Evolutionary conservation across 495 filamentous ascomycete species (phyloP).

Genomic region (Sporormia fimetaria): DNA sequence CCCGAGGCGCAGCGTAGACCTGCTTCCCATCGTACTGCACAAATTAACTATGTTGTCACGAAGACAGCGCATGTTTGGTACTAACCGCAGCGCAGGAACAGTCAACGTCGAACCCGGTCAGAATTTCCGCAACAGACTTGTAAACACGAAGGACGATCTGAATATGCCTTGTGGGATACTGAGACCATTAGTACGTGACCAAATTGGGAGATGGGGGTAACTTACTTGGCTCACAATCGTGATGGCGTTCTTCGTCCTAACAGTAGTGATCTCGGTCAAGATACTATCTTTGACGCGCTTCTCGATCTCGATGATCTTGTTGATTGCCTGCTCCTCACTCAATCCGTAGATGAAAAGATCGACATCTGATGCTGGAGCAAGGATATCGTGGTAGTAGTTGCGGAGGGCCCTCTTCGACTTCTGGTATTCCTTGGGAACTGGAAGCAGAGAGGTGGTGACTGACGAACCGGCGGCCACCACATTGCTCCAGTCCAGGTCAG

Average conservation of each 20-base stretch:
- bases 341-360: slow-evolving; percentile 76
- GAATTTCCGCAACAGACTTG: slow-evolving; percentile 65
- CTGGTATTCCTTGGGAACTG: slow-evolving; percentile 53
- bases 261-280: slow-evolving; percentile 60
- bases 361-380: slow-evolving; percentile 72
- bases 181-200: too few species aligned
- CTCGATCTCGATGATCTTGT: slow-evolving; percentile 76
- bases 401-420: slow-evolving; percentile 54
- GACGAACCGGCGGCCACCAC: slow-evolving; percentile 66
- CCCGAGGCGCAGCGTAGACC: slow-evolving; percentile 60
- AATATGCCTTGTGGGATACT: slow-evolving; percentile 72
- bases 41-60: too few species aligned
- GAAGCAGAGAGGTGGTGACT: slow-evolving; percentile 61
- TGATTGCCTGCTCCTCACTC: slow-evolving; percentile 55
- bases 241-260: slow-evolving; percentile 72
- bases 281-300: slow-evolving; percentile 55
- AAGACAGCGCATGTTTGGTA: too few species aligned
- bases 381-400: slow-evolving; percentile 65
- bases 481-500: slow-evolving; percentile 65
- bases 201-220: background rate
- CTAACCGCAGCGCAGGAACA: slow-evolving; percentile 69
- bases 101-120: slow-evolving; percentile 79
- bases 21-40: slow-evolving; percentile 66
- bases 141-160: slow-evolving; percentile 77
- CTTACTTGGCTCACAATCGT: slow-evolving; percentile 64